phyloP scores from a whole-genome alignment of 2,329 filamentous ascomycete genomes.

The Trichothecium sympodiale region DNA sequence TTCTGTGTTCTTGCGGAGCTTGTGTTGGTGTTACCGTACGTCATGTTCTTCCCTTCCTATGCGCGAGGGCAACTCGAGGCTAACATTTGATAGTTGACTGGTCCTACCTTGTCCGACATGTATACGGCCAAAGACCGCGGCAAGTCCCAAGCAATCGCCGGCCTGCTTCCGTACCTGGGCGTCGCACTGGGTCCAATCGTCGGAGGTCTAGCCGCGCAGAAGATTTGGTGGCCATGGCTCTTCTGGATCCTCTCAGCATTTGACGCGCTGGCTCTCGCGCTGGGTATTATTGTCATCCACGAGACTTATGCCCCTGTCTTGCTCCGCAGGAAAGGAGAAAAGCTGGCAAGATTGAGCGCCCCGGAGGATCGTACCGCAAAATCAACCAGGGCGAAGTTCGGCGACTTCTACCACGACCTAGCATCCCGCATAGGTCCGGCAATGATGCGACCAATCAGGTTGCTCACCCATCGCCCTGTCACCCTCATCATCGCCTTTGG shows the following conservation, averaged over 20 bases:
- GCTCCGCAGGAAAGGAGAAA: conserved; percentile 19
- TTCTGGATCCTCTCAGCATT: conserved; percentile 55
- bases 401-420: neutral
- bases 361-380: no score
- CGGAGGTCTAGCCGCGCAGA: conserved; percentile 53
- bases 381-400: neutral
- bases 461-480: conserved; percentile 32
- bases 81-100: conserved; percentile 15
- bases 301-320: conserved; percentile 56
- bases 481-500: conserved; percentile 33
- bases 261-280: conserved; percentile 41
- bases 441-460: conserved; percentile 14
- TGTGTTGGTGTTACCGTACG: conserved; percentile 17
- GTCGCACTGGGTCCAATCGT: conserved; percentile 58
- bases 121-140: conserved; percentile 22
- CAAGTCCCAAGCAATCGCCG: conserved; percentile 21
- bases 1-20: conserved; percentile 14
- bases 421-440: neutral
- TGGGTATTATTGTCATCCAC: conserved; percentile 37
- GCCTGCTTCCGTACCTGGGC: conserved; percentile 31
- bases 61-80: no score
- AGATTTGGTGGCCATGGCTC: conserved; percentile 57
- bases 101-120: conserved; percentile 24
- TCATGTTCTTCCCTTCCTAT: no score
- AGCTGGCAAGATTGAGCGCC: conserved; percentile 3